Evolutionary conservation across 2,329 filamentous ascomycete species (phyloP), one percentile per base, ranked within the genome.

Genomic region (Thielaviopsis euricoi): DNA sequence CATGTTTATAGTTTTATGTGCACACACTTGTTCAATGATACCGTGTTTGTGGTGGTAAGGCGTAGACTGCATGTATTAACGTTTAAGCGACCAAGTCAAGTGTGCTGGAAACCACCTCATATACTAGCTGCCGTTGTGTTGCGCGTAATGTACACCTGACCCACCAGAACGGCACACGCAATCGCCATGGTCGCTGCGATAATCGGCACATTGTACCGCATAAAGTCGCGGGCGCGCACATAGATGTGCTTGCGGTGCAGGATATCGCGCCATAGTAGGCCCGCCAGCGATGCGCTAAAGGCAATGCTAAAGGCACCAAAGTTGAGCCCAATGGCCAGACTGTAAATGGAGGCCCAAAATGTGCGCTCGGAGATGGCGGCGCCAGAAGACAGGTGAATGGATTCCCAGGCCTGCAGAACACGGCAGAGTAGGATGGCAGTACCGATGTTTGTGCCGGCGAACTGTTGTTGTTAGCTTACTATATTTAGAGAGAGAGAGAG

Each of bases 401-500:
- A 64, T 61, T 79, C 71, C 85, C 85, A 88, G 0, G 78, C 71
- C 65, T 88, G 85, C 12, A 88, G 78, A 6, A 87, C 77, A 2
- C 85, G 81, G 9, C 78, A 86, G 1, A 88, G 73, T 0, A 88
- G 77, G 64, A 89, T 88, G 0, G 85, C 84, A 0, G 85, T 86
- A 37, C 85, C 85, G 56, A 88, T 88, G 62, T 88, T 88, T 1
- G 85, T 88, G 19, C 85, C 85, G 0, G 85, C 82, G 63, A 87
- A 88, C 83, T 87, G 61, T 10, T 6, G 26, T 26, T 26, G 19
- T 52, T 22, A 52, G 15, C 15, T 10, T 15, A 17, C 29, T 10
- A 33, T 6, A 33, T 10, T 33, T 33, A 10, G 7, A 33, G 3
- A 10, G 7, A 33, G 29, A 33, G 29, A 33, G 29, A 33, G 29